Conservation (phyloP, 2,329 filamentous ascomycete species). For the Bipolaris gigantea region DNA sequence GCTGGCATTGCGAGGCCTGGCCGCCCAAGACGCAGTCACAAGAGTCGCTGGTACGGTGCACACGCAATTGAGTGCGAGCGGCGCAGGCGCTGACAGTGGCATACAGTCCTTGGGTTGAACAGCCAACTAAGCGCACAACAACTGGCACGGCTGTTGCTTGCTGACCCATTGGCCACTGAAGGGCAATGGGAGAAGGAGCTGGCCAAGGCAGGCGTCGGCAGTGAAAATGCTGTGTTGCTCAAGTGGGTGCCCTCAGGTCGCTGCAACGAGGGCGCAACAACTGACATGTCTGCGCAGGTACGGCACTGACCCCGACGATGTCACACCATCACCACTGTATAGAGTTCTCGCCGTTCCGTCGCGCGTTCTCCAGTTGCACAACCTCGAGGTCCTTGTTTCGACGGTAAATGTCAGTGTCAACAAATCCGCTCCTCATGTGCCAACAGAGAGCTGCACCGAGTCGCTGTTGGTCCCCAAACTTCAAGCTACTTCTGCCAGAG, state of each 20-base stretch:
- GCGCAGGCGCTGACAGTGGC: conserved; percentile 22
- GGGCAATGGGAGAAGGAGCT: conserved; percentile 50
- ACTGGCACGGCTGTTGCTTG: conserved; percentile 64
- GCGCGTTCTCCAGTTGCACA: conserved; percentile 61
- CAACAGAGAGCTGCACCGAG: conserved; percentile 57
- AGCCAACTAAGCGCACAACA: conserved; percentile 60
- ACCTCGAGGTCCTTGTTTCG: conserved; percentile 65
- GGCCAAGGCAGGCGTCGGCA: conserved; percentile 30
- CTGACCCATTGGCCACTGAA: conserved; percentile 49
- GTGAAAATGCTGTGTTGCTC: conserved; percentile 47
- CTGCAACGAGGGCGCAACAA: neutral
- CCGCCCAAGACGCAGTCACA: conserved; percentile 56
- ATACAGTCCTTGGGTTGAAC: conserved; percentile 54
- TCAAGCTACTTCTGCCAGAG: conserved; percentile 66
- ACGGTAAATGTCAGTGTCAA: conserved; percentile 53
- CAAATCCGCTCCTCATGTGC: conserved; percentile 30
- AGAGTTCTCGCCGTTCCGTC: conserved; percentile 66
- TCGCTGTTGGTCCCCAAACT: conserved; percentile 73
- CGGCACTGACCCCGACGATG: conserved; percentile 54
- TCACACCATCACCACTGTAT: conserved; percentile 56
- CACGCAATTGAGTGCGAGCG: conserved; percentile 1
- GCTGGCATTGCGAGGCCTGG: conserved; percentile 68
- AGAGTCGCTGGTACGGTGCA: conserved; percentile 57
- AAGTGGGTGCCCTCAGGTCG: conserved; percentile 34
- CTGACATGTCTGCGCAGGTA: conserved; percentile 49